Base-by-base conservation (phyloP, 345 rosid genomes). In the Salix viminalis region DNA sequence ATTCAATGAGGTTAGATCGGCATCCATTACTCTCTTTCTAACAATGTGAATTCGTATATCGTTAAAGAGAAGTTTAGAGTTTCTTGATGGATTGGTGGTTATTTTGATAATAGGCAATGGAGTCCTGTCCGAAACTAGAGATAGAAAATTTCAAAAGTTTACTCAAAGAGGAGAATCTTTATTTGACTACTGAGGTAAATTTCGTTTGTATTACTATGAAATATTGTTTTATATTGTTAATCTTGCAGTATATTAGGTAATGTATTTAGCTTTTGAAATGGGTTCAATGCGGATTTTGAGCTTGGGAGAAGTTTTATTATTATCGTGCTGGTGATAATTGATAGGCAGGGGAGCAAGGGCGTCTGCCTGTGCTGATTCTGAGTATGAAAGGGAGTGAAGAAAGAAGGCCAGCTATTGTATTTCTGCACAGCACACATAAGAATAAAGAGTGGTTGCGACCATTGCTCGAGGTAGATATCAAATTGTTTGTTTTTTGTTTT, bases 361-460 rank as follows among this genome's bases (percentile, higher is more conserved):
- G 87, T 28, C 68, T 93, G 83, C 97, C 97, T 16, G 69, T 96
- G 58, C 79, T 96, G 24, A 87, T 91, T 65, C 65, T 93, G 83
- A 93, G 93, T 67, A 70, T 89, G 86, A 91, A 90, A 77, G 83
- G 79, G 41, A 56, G 66, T 28, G 71, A 18, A 58, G 76, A 80
- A 62, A 92, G 68, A 81, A 91, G 83, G 56, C 96, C 97, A 77
- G 92, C 92, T 65, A 76, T 96, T 71, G 97, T 96, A 72, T 92
- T 96, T 79, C 90, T 96, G 76, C 99, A 96, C 52, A 90, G 97
- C 82, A 85, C 97, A 15, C 77, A 80, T 73, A 86, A 89, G 83
- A 86, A 88, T 89, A 93, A 93, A 83, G 97, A 93, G 78, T 93
- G 94, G 98, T 48, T 93, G 60, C 86, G 91, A 65, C 99, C 98